Base-by-base conservation (phyloP, 2,329 filamentous ascomycete species). In the Metarhizium sp. region DNA sequence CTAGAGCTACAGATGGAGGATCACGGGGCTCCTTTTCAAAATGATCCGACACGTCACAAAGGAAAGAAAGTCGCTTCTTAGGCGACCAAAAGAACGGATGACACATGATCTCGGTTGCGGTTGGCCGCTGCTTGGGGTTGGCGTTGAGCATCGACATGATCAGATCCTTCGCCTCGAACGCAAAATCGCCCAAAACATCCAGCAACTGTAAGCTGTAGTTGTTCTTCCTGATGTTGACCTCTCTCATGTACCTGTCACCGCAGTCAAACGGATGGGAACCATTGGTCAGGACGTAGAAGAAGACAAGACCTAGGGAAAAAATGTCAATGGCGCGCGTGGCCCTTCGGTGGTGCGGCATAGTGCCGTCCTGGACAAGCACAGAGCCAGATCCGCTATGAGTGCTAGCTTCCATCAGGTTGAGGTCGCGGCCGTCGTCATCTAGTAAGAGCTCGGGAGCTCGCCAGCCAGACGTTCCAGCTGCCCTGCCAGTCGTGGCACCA, bases 71-170 rank as follows among this genome's bases (percentile, higher is more conserved):
- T 8, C 92, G 85, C 67, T 95, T 94, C 68, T 95, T 92, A 0
- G 90, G 74, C 1, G 87, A 77, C 94, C 94, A 99, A 77, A 99
- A 99, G 76, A 97, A 99, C 0, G 94, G 94, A 64, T 99, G 94
- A 1, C 89, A 85, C 78, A 96, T 83, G 56, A 96, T 87, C 34
- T 92, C 84, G 16, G 80, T 78, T 0, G 92, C 89, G 30, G 84
- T 83, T 0, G 95, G 92, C 0, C 86, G 74, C 32, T 68, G 60
- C 66, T 76, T 81, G 4, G 82, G 78, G 45, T 81, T 71, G 1
- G 75, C 73, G 40, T 71, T 67, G 32, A 86, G 71, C 94, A 99
- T 99, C 57, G 84, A 86, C 34, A 78, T 77, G 59, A 99, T 90
- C 18, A 99, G 78, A 64, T 96, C 88, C 66, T 89, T 86, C 1